A percentile compares a stretch with the other conserved stretches of the same genome.
phyloP scores from a whole-genome alignment of 345 rosid genomes.

The Acer negundo region DNA sequence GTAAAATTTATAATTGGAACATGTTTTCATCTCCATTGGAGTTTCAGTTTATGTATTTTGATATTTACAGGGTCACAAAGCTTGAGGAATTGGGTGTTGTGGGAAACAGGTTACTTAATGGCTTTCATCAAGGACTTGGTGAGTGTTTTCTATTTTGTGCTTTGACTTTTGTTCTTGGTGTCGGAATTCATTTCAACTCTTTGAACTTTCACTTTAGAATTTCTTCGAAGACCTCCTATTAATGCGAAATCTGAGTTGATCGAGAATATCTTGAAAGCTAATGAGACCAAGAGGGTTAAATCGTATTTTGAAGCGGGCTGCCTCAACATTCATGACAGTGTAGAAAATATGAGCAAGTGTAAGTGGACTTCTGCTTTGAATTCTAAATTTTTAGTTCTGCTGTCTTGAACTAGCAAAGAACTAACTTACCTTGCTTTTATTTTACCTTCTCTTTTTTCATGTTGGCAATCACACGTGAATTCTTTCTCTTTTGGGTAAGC shows the following conservation, averaged over 20 bases:
- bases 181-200: neutral
- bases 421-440: neutral
- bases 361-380: conserved; percentile 24
- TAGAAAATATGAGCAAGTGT: conserved; percentile 65
- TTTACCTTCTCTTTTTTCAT: no score
- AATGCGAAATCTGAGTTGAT: conserved; percentile 47
- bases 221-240: conserved; percentile 62
- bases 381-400: neutral
- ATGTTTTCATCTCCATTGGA: neutral
- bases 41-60: neutral
- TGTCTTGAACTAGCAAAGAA: neutral
- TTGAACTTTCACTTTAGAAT: conserved; percentile 35
- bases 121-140: conserved; percentile 64
- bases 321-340: conserved; percentile 39
- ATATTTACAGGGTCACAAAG: conserved; percentile 47
- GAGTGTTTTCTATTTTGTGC: conserved; percentile 14
- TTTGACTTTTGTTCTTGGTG: neutral
- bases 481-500: neutral
- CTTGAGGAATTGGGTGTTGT: conserved; percentile 57
- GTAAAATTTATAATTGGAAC: neutral
- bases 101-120: conserved; percentile 48
- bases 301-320: conserved; percentile 67
- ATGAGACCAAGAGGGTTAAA: conserved; percentile 59
- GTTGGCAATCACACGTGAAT: neutral
- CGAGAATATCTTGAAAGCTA: conserved; percentile 49